phyloP scores from a whole-genome alignment of 129 eudicot genomes.

The Rutidosis leptorrhynchoides region DNA sequence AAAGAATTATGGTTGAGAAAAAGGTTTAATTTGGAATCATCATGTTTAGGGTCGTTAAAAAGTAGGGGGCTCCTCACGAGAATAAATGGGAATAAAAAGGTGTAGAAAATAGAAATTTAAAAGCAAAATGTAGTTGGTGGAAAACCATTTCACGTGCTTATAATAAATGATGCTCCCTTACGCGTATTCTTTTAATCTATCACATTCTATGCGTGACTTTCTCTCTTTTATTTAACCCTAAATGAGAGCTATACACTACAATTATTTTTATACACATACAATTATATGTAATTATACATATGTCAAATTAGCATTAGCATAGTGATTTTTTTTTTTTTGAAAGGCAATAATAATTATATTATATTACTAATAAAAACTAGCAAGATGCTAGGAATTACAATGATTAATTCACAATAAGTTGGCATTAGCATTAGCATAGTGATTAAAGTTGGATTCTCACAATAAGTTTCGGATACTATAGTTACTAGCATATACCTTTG shows the following conservation, averaged over 20 bases:
- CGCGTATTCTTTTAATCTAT: slow-evolving; percentile 7
- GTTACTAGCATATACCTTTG: no score
- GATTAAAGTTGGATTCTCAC: no score
- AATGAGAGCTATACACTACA: background rate
- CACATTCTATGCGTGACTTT: slow-evolving; percentile 26
- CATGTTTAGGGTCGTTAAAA: background rate
- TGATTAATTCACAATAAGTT: no score
- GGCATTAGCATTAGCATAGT: no score
- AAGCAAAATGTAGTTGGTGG: slow-evolving; percentile 28
- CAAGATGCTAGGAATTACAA: no score
- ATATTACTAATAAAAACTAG: no score
- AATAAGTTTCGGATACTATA: no score
- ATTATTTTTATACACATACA: background rate
- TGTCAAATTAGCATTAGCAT: background rate
- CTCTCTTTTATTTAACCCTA: background rate
- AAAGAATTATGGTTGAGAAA: background rate
- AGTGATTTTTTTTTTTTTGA: no score
- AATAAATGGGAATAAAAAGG: background rate
- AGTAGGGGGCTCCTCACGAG: no score
- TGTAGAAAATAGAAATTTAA: background rate
- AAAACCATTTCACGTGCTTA: slow-evolving; percentile 25
- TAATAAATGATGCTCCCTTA: slow-evolving; percentile 31
- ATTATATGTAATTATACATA: background rate
- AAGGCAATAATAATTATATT: no score
- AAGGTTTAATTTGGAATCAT: slow-evolving; percentile 2